Conservation (phyloP, 2,329 filamentous ascomycete genomes). For the Penicillium crustosum region DNA sequence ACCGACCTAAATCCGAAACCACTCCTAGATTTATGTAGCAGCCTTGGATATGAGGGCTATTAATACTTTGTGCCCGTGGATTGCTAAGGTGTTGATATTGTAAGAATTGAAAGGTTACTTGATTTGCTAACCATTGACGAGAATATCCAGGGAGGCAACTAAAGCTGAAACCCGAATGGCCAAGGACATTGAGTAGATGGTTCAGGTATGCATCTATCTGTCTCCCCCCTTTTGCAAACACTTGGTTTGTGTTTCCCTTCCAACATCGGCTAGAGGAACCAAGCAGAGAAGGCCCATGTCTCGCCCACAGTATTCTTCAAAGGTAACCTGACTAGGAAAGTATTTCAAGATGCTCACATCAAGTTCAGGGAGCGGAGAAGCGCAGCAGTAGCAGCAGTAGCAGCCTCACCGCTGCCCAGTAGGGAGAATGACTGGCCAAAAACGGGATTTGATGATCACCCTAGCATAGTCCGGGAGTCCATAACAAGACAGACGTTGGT, state of each 20-base stretch:
- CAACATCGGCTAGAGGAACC: slow-evolving; percentile 49
- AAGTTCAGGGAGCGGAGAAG: slow-evolving; percentile 64
- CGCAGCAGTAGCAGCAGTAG: slow-evolving; percentile 72
- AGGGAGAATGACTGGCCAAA: slow-evolving; percentile 77
- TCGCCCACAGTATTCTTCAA: slow-evolving; percentile 89
- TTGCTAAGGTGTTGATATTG: slow-evolving; percentile 23
- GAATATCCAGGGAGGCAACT: slow-evolving; percentile 59
- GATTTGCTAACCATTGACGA: slow-evolving; percentile 67
- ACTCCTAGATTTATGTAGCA: not conserved
- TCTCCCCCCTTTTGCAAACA: not conserved
- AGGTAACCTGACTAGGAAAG: slow-evolving; percentile 15
- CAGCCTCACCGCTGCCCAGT: slow-evolving; percentile 75
- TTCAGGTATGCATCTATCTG: slow-evolving; percentile 59
- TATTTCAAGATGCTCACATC: slow-evolving; percentile 25
- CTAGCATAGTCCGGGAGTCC: not conserved
- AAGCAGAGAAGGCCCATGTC: slow-evolving; percentile 81
- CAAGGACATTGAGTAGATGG: slow-evolving; percentile 77
- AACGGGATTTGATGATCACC: slow-evolving; percentile 52
- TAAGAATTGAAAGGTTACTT: slow-evolving; percentile 68
- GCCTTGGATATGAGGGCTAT: not conserved
- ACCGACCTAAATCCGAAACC: not conserved
- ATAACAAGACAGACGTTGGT: not conserved
- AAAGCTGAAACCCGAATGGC: slow-evolving; percentile 83
- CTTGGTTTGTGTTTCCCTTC: not conserved
- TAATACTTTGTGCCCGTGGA: not conserved